These are phyloP conservation scores for Uronychia setigera DNA, from an alignment of 73 alveolate species.

Conservation along the genomic window DNA sequence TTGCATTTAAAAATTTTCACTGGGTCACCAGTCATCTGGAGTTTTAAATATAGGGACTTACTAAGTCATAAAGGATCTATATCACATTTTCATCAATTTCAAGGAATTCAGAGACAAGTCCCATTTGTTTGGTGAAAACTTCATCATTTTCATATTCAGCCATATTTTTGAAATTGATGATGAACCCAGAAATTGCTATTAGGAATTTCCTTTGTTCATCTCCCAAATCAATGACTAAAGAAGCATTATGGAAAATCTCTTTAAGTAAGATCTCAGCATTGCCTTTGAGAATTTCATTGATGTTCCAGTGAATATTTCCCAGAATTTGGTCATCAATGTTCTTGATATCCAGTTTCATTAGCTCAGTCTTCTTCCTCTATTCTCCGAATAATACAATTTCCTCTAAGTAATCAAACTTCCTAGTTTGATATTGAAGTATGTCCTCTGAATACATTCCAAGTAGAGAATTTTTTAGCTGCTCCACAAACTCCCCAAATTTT, in stretches of 20 bases:
- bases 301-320: neutral
- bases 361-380: neutral
- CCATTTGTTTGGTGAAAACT: neutral
- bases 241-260: neutral
- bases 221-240: neutral
- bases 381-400: neutral
- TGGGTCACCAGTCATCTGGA: slow-evolving; percentile 25
- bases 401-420: neutral
- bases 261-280: neutral
- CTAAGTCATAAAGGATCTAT: slow-evolving; percentile 4
- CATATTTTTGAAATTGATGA: neutral
- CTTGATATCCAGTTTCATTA: neutral
- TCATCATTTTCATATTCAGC: neutral
- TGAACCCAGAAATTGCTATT: neutral
- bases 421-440: neutral
- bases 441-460: neutral
- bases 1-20: slow-evolving; percentile 12
- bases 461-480: neutral
- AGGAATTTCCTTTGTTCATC: neutral
- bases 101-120: neutral
- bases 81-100: slow-evolving; percentile 14
- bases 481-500: neutral
- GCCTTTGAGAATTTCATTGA: neutral
- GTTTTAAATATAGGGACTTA: neutral
- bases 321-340: neutral